phyloP scores from a whole-genome alignment of 2,329 filamentous ascomycete species.

The Nakataea oryzae region DNA sequence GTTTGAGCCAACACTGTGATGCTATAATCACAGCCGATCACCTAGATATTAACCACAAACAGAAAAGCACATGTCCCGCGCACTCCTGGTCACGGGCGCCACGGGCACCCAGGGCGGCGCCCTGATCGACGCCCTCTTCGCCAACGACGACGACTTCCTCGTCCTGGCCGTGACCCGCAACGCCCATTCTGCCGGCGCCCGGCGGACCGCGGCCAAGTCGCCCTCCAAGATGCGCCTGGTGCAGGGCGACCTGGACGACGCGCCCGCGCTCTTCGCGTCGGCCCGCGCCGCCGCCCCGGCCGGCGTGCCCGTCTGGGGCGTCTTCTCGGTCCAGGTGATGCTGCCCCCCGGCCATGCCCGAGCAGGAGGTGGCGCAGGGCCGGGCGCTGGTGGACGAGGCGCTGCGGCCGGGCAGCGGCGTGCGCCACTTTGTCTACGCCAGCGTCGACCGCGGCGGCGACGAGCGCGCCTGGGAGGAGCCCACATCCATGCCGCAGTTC shows the following conservation, averaged over 20 bases:
- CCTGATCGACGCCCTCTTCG: constrained; percentile 15
- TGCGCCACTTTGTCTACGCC: constrained; percentile 50
- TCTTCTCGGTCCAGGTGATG: constrained; percentile 43
- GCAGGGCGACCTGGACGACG: constrained; percentile 41
- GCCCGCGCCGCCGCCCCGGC: constrained; percentile 14
- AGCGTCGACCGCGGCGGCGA: constrained; percentile 55
- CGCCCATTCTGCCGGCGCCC: constrained; percentile 27
- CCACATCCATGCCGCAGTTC: constrained; percentile 48
- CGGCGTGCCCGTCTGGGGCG: constrained; percentile 35
- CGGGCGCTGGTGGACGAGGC: constrained; percentile 36
- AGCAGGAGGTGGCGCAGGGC: constrained; percentile 38
- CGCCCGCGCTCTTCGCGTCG: constrained; percentile 33
- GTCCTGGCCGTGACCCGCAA: constrained; percentile 48
- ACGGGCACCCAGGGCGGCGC: constrained; percentile 20
- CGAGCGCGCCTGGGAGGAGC: constrained; percentile 31
- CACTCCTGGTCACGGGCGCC: constrained; percentile 15
- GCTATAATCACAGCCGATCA: too few relatives aligned
- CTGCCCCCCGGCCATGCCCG: background rate
- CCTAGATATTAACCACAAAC: too few relatives aligned
- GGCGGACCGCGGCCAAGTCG: constrained; percentile 26
- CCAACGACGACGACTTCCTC: constrained; percentile 17
- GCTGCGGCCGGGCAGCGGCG: constrained; percentile 13
- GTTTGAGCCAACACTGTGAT: too few relatives aligned
- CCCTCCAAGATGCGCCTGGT: constrained; percentile 35
- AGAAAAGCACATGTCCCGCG: too few relatives aligned